Evolutionary conservation across 805 yeast species (phyloP).

Genomic region (Zygosaccharomyces kombuchaensis): DNA sequence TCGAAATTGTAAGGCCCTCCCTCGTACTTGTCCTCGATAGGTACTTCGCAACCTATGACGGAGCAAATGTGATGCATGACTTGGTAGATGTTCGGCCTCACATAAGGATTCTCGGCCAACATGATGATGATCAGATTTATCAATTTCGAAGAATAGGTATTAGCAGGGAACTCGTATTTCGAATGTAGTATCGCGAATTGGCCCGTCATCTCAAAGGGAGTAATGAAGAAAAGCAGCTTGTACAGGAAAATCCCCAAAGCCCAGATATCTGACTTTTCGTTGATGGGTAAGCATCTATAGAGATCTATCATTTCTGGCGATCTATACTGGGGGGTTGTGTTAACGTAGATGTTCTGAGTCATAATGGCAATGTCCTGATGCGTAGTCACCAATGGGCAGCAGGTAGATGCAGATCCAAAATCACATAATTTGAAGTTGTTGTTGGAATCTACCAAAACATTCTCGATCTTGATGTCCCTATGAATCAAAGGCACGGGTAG

Average conservation of each 20-base stretch:
- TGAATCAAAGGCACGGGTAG: conserved; percentile 68
- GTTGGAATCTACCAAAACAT: conserved; percentile 71
- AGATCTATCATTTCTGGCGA: conserved; percentile 95
- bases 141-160: conserved; percentile 65
- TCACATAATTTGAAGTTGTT: conserved; percentile 82
- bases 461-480: conserved; percentile 91
- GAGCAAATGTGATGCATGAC: conserved; percentile 60
- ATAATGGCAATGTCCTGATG: conserved; percentile 73
- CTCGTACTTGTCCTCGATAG: conserved; percentile 42
- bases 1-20: conserved; percentile 54
- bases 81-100: conserved; percentile 85
- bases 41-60: conserved; percentile 52
- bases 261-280: conserved; percentile 94
- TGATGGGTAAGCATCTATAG: conserved; percentile 75
- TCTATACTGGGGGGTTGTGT: conserved; percentile 94
- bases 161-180: conserved; percentile 72
- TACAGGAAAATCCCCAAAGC: conserved; percentile 90
- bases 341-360: conserved; percentile 78
- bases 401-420: conserved; percentile 76
- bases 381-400: conserved; percentile 54
- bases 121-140: conserved; percentile 71
- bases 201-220: conserved; percentile 85
- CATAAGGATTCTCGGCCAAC: conserved; percentile 76
- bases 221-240: conserved; percentile 85
- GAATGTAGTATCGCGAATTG: conserved; percentile 86